Conservation (phyloP, 1,139 yeast species). For the Blastobotrys aristatus region DNA sequence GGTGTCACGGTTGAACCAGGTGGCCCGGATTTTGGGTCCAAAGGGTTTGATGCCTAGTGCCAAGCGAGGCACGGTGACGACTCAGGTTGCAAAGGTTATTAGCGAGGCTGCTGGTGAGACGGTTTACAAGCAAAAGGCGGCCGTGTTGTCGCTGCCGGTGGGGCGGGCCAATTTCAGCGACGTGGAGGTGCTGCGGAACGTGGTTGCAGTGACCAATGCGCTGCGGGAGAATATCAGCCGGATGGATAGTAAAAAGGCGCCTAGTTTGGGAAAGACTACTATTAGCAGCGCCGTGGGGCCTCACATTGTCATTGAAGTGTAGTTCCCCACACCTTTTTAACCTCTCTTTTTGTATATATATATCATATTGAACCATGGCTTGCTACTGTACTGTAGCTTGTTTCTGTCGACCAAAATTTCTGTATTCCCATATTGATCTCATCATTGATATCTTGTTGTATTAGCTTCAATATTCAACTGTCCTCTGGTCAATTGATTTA, state of each 20-base stretch:
- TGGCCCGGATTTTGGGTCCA: slow-evolving; percentile 83
- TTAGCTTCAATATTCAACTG: no score
- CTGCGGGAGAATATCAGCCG: slow-evolving; percentile 54
- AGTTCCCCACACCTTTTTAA: slow-evolving; percentile 13
- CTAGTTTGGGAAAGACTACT: slow-evolving; percentile 64
- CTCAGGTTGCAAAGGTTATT: slow-evolving; percentile 54
- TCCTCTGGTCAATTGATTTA: no score
- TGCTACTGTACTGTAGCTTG: no score
- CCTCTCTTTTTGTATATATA: background rate
- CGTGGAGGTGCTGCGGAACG: slow-evolving; percentile 65
- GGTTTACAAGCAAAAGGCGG: slow-evolving; percentile 63
- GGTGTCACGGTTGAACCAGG: slow-evolving; percentile 50
- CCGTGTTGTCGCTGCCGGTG: slow-evolving; percentile 56
- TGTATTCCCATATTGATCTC: no score
- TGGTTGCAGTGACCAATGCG: slow-evolving; percentile 64
- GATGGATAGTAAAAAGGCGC: slow-evolving; percentile 52
- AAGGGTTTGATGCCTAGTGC: slow-evolving; percentile 83
- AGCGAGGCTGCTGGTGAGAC: slow-evolving; percentile 57
- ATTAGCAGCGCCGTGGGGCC: slow-evolving; percentile 77
- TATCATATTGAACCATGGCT: no score
- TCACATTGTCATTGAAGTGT: slow-evolving; percentile 64
- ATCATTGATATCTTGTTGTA: no score
- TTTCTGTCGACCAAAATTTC: no score
- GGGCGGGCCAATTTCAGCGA: slow-evolving; percentile 80
- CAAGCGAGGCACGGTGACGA: slow-evolving; percentile 82